phyloP scores from a whole-genome alignment of 1,284 basidiomycete genomes.

The Ustilago bromivora region DNA sequence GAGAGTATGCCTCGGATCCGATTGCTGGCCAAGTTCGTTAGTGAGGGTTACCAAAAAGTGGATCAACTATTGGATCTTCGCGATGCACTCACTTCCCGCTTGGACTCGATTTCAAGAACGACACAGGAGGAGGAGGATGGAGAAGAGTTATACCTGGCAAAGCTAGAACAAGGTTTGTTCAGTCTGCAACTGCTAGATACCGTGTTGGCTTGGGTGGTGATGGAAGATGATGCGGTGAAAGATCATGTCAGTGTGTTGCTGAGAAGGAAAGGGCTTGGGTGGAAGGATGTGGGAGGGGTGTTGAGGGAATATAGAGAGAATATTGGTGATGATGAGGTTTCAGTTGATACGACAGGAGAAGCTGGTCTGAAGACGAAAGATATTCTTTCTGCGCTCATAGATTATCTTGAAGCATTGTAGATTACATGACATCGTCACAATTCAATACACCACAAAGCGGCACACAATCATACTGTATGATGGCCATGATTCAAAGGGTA shows the following conservation, averaged over 20 bases:
- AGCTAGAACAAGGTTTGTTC: constrained; percentile 87
- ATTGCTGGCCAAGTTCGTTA: constrained; percentile 91
- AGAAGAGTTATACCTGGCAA: constrained; percentile 82
- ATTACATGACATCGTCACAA: background rate
- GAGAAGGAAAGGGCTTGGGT: constrained; percentile 18
- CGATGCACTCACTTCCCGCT: constrained; percentile 76
- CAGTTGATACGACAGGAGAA: constrained; percentile 3
- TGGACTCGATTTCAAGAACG: constrained; percentile 77
- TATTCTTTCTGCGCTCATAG: constrained; percentile 57
- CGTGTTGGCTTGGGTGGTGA: constrained; percentile 90
- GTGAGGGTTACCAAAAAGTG: constrained; percentile 88
- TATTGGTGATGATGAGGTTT: constrained; percentile 59
- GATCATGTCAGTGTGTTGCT: constrained; percentile 51
- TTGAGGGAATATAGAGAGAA: constrained; percentile 59
- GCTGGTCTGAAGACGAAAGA: constrained; percentile 33
- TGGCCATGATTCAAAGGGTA: background rate
- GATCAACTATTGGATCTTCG: constrained; percentile 91
- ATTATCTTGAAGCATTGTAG: constrained; percentile 49
- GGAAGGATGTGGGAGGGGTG: constrained; percentile 27
- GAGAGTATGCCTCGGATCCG: constrained; percentile 85
- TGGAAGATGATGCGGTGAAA: constrained; percentile 90
- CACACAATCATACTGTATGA: background rate
- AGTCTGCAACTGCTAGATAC: constrained; percentile 91
- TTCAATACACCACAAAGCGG: no score
- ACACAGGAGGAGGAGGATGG: constrained; percentile 76